phyloP scores from a whole-genome alignment of 1,284 basidiomycete genomes.

The Ustilago shanxiensis region DNA sequence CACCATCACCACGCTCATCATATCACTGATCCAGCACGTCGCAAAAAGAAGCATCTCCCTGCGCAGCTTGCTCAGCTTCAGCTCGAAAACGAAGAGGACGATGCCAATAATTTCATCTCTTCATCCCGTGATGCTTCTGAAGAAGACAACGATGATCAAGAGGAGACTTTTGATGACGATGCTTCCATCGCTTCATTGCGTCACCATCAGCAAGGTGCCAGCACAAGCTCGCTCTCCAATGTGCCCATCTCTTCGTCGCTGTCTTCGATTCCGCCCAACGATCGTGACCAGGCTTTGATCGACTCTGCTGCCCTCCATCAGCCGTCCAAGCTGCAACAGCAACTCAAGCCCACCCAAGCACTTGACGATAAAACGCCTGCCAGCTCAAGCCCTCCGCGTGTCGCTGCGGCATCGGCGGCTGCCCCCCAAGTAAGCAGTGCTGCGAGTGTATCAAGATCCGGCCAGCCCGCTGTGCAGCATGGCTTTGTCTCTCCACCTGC shows the following conservation, averaged over 20 bases:
- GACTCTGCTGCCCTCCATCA: conserved; percentile 48
- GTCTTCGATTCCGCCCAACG: conserved; percentile 48
- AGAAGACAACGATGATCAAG: conserved; percentile 58
- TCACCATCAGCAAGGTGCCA: conserved; percentile 35
- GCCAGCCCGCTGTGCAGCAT: conserved; percentile 29
- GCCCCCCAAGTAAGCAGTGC: conserved; percentile 10
- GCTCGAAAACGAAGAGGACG: conserved; percentile 48
- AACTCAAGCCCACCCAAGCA: conserved; percentile 26
- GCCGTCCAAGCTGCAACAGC: conserved; percentile 42
- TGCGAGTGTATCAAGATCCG: conserved; percentile 3
- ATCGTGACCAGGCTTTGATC: conserved; percentile 51
- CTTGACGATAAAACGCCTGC: conserved; percentile 46
- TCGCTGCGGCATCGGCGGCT: conserved; percentile 9
- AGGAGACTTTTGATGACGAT: conserved; percentile 53
- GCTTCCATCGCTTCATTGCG: conserved; percentile 52
- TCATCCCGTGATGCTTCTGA: conserved; percentile 56
- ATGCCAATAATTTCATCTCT: conserved; percentile 47
- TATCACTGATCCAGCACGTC: conserved; percentile 49
- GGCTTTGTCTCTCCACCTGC: conserved; percentile 25
- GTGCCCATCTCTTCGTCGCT: conserved; percentile 48
- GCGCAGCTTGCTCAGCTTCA: conserved; percentile 53
- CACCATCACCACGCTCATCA: conserved; percentile 52
- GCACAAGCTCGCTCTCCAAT: conserved; percentile 32
- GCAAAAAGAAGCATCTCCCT: conserved; percentile 55
- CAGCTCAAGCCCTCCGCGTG: conserved; percentile 49